phyloP scores from a whole-genome alignment of 2,329 filamentous ascomycete genomes.

The Emydomyces testavorans region DNA sequence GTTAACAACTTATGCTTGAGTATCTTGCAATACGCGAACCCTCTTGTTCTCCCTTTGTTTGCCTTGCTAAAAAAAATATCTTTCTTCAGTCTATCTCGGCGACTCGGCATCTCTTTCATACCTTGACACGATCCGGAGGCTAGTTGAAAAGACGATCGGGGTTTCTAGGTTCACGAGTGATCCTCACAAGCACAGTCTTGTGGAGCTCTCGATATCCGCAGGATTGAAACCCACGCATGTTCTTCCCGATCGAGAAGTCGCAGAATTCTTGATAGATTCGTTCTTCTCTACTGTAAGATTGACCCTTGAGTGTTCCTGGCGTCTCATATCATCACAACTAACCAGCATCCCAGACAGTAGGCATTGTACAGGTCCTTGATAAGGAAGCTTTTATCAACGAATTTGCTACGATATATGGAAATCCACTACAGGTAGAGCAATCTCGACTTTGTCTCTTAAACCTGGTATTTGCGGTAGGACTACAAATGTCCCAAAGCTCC shows the following conservation, averaged over 20 bases:
- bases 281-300: constrained; percentile 49
- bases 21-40: too few species aligned
- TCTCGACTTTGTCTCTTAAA: constrained; percentile 50
- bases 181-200: constrained; percentile 45
- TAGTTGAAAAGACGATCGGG: constrained; percentile 46
- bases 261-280: constrained; percentile 44
- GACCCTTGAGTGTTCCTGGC: constrained; percentile 3
- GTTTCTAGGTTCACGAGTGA: constrained; percentile 48
- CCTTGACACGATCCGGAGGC: constrained; percentile 49
- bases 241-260: constrained; percentile 46
- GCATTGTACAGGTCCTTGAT: constrained; percentile 51
- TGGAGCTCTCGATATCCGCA: constrained; percentile 42
- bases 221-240: constrained; percentile 41
- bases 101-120: constrained; percentile 52
- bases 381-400: constrained; percentile 39
- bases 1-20: too few species aligned
- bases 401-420: constrained; percentile 44
- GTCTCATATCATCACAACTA: background rate
- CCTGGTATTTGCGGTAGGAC: constrained; percentile 52
- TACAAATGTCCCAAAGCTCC: constrained; percentile 32
- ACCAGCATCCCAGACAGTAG: constrained; percentile 41
- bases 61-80: background rate
- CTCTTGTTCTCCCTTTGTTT: background rate
- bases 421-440: constrained; percentile 41
- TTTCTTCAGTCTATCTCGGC: constrained; percentile 47